A percentile compares a stretch with the other conserved stretches of the same genome.
Evolutionary conservation across 441 rosid genomes (phyloP).

Genomic region (Pelargonium citronellum): DNA sequence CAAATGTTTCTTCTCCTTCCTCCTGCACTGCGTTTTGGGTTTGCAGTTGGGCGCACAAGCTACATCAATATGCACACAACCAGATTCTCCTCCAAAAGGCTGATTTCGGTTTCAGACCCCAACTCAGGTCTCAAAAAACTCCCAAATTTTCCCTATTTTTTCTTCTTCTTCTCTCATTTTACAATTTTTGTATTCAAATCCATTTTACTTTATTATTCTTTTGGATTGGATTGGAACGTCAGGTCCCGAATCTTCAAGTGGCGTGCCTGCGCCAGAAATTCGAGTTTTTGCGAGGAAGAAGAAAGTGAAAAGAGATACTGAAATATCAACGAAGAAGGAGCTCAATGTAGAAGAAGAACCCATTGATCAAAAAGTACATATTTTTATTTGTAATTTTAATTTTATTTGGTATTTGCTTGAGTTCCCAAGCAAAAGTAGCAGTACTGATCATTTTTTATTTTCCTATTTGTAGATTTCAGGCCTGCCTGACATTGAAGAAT

Average conservation of each 20-base stretch:
- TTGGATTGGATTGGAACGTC: conserved; percentile 12
- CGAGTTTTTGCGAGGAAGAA: conserved; percentile 55
- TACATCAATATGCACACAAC: conserved; percentile 31
- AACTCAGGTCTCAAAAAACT: conserved; percentile 34
- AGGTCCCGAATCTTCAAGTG: conserved; percentile 25
- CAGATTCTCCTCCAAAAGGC: conserved; percentile 31
- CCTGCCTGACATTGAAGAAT: conserved; percentile 73
- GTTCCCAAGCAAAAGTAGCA: background rate
- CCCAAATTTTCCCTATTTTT: background rate
- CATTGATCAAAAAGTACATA: conserved; percentile 25
- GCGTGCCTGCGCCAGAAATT: conserved; percentile 25
- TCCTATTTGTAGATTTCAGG: conserved; percentile 31
- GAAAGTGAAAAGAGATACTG: conserved; percentile 34
- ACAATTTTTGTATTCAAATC: background rate
- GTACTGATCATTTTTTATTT: background rate
- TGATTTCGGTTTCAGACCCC: conserved; percentile 31
- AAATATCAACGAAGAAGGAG: conserved; percentile 26
- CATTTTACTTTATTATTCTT: background rate
- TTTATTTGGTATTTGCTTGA: background rate
- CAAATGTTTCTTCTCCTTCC: conserved; percentile 17
- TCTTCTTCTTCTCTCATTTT: background rate
- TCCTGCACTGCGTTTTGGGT: conserved; percentile 12
- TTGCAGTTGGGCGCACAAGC: conserved; percentile 21
- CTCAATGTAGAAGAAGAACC: conserved; percentile 22
- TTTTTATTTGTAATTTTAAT: background rate